phyloP scores from a whole-genome alignment of 2,329 filamentous ascomycete genomes.

The Diaporthe australafricana region DNA sequence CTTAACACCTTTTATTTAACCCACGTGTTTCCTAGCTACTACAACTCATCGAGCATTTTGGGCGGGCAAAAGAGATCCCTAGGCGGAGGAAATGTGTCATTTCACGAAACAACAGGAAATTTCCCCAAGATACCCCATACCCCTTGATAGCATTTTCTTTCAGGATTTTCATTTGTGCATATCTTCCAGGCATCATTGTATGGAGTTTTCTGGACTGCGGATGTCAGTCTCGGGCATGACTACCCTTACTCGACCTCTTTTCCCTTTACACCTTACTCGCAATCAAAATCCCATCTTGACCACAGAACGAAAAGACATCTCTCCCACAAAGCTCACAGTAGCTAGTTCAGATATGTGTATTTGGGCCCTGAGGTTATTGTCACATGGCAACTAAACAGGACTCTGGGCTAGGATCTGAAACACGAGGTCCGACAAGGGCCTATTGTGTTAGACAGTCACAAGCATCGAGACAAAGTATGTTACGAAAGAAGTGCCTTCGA shows the following conservation, averaged over 20 bases:
- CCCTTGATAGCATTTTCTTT: slow-evolving; percentile 26
- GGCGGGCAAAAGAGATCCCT: slow-evolving; percentile 4
- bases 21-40: slow-evolving; percentile 9
- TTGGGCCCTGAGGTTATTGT: not conserved
- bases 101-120: slow-evolving; percentile 21
- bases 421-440: not conserved
- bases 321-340: not conserved
- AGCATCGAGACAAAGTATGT: not conserved
- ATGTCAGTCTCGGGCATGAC: not conserved
- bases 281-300: not conserved
- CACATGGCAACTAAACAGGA: no score
- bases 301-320: not conserved
- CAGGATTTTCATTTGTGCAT: slow-evolving; percentile 22
- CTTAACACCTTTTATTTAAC: slow-evolving; percentile 13
- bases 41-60: slow-evolving; percentile 23
- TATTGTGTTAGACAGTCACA: not conserved
- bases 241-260: not conserved
- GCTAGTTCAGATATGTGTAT: not conserved
- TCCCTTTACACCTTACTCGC: not conserved
- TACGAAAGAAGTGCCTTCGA: not conserved
- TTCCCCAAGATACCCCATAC: slow-evolving; percentile 33
- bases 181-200: slow-evolving; percentile 12
- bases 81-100: not conserved
- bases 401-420: not conserved
- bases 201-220: slow-evolving; percentile 24